Conservation (phyloP, 352 stramenopile species). For the Phytophthora pistaciae region DNA sequence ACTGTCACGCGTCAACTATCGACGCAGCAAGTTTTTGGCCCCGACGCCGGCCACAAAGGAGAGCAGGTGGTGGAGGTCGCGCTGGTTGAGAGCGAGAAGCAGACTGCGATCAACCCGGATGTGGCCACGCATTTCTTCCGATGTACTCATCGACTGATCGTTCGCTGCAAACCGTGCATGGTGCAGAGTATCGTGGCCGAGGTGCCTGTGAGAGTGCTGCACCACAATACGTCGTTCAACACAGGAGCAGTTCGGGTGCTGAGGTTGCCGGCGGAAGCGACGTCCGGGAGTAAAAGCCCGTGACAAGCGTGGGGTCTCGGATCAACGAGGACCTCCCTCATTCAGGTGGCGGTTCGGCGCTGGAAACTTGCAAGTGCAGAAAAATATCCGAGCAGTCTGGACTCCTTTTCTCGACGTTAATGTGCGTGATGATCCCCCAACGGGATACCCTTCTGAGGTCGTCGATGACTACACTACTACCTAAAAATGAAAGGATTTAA, state of each 20-base stretch:
- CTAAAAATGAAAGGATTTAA: too few species aligned
- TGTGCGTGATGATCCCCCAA: too few species aligned
- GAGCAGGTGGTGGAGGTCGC: conserved; percentile 25
- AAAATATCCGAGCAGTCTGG: too few species aligned
- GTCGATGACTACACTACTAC: too few species aligned
- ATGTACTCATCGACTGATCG: conserved; percentile 38
- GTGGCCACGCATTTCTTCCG: conserved; percentile 35
- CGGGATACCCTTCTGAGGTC: too few species aligned
- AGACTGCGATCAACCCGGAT: conserved; percentile 28
- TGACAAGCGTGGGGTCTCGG: neutral
- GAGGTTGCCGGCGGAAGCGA: conserved; percentile 26
- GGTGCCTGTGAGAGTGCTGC: conserved; percentile 35
- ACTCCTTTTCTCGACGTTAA: too few species aligned
- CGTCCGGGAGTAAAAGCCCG: conserved; percentile 21
- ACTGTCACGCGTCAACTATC: conserved; percentile 36
- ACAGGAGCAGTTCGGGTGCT: conserved; percentile 12
- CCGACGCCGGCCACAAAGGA: conserved; percentile 12
- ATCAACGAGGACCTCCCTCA: too few species aligned
- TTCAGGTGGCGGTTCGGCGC: too few species aligned
- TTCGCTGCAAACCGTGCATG: conserved; percentile 42
- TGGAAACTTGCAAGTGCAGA: too few species aligned
- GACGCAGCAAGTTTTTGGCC: conserved; percentile 22
- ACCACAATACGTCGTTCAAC: conserved; percentile 26
- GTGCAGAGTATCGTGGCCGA: conserved; percentile 28
- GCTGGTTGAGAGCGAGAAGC: conserved; percentile 31